Base-by-base conservation (phyloP, 2,329 filamentous ascomycete genomes). In the Ilyonectria mors-panacis region DNA sequence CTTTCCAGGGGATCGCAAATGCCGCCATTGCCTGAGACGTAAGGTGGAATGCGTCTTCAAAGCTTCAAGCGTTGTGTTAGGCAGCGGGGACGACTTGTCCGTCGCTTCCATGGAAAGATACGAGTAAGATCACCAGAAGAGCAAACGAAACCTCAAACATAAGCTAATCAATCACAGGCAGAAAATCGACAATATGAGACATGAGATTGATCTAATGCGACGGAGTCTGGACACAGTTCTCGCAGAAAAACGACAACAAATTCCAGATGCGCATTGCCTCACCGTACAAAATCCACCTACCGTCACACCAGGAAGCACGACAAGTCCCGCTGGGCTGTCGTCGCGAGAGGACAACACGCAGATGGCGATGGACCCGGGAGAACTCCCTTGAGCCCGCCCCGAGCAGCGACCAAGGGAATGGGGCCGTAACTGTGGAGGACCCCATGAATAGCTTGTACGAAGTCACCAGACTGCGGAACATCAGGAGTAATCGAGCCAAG, bases 221-320 rank as follows among this genome's bases (percentile, higher is more conserved):
- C 61, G 68, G 26, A 75, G 68, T 19, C 66, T 77, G 13, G 70
- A 75, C n/a, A 44, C 54, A 0, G 50, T 77, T 7, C 56, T 77
- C 2, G 66, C 56, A 21, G 63, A 66, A 15, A 59, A 44, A 55
- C 37, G 53, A 21, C 33, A 17, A 9, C 56, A 53, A 53, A 3
- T 47, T 1, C 53, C 50, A 5, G 56, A 53, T 9, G 13, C 37
- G 3, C n/a, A 44, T 6, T 48, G 33, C 17, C 58, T 64, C 7
- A 23, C 45, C 2, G 47, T 53, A 3, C 45, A 51, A 7, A 66
- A 64, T 13, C 39, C 30, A 75, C 70, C 68, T 70, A 73, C 21
- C 69, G 74, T 28, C 76, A 77, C 59, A 72, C 78, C 44, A 70
- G 39, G 19, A 75, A 80, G 35, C 61, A 80, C 60, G 72, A 77